phyloP scores from a whole-genome alignment of 805 yeast genomes.

The Metschnikowia cubensis region DNA sequence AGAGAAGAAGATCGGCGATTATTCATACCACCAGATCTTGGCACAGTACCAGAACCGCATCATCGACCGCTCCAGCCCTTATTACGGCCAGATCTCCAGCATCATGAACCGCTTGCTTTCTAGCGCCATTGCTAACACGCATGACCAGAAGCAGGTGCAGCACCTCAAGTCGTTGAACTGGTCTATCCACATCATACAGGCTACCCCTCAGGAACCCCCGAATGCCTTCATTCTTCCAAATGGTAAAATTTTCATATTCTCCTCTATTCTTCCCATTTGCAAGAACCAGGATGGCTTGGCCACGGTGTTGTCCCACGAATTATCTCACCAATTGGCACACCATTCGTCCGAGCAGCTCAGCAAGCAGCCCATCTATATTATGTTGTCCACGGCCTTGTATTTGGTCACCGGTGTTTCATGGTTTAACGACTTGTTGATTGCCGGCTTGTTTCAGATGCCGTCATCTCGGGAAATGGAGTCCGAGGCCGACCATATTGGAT shows the following conservation, averaged over 20 bases:
- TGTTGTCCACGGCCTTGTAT: conserved; percentile 50
- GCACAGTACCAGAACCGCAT: conserved; percentile 48
- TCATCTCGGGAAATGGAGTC: conserved; percentile 91
- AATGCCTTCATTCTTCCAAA: conserved; percentile 96
- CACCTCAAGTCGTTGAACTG: conserved; percentile 51
- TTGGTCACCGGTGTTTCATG: conserved; percentile 56
- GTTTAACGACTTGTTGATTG: conserved; percentile 50
- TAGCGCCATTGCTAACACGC: conserved; percentile 42
- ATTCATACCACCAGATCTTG: conserved; percentile 59
- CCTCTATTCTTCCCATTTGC: conserved; percentile 74
- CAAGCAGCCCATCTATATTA: conserved; percentile 64
- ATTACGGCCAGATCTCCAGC: conserved; percentile 48
- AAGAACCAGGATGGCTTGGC: conserved; percentile 86
- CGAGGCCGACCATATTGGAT: conserved; percentile 93
- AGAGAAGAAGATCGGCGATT: conserved; percentile 60
- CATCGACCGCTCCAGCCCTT: conserved; percentile 62
- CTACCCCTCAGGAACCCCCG: conserved; percentile 66
- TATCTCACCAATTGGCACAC: conserved; percentile 90
- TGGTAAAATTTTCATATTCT: conserved; percentile 89
- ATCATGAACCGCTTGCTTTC: conserved; percentile 64
- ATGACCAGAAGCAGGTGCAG: conserved; percentile 31
- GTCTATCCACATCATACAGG: conserved; percentile 67
- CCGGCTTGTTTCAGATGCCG: conserved; percentile 66
- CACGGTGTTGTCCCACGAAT: conserved; percentile 90
- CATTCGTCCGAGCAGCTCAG: conserved; percentile 85